phyloP scores from a whole-genome alignment of 1,284 basidiomycete species.

The Pyrrhoderma noxium region DNA sequence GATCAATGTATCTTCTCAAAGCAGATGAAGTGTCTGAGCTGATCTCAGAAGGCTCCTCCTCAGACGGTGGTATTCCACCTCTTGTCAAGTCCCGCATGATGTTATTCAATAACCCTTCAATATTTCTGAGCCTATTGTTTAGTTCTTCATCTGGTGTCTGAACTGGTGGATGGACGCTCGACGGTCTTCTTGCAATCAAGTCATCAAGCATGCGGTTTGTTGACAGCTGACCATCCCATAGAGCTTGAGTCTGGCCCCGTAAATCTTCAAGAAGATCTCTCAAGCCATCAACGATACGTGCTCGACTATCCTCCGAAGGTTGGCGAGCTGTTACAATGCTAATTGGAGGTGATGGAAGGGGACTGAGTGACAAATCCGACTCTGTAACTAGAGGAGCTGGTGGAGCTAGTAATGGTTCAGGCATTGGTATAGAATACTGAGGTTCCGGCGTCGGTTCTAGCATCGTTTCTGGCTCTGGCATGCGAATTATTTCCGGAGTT shows the following conservation, averaged over 20 bases:
- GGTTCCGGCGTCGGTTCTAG: conserved; percentile 5
- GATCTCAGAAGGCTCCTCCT: conserved; percentile 15
- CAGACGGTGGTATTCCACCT: neutral
- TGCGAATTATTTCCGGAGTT: neutral
- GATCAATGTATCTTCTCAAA: conserved; percentile 12
- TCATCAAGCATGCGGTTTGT: conserved; percentile 46
- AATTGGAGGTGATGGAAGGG: conserved; percentile 2
- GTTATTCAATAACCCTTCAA: conserved; percentile 39
- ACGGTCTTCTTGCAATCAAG: conserved; percentile 26
- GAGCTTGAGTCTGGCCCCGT: conserved; percentile 40
- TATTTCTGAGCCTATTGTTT: conserved; percentile 30
- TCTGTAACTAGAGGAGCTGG: neutral
- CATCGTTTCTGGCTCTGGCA: neutral
- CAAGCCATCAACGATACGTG: conserved; percentile 16
- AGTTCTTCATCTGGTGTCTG: conserved; percentile 31
- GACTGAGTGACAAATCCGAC: neutral
- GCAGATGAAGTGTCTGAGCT: conserved; percentile 18
- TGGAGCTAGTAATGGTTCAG: too few relatives aligned
- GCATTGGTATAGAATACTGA: too few relatives aligned
- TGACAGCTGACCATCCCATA: conserved; percentile 51
- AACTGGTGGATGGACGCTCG: conserved; percentile 15
- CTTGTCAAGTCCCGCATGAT: conserved; percentile 17
- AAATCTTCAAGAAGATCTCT: conserved; percentile 40
- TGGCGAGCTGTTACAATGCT: conserved; percentile 2
- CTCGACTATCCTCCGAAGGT: conserved; percentile 3